Base-by-base conservation (phyloP, 257 asterid genomes). In the Penstemon davidsonii region DNA sequence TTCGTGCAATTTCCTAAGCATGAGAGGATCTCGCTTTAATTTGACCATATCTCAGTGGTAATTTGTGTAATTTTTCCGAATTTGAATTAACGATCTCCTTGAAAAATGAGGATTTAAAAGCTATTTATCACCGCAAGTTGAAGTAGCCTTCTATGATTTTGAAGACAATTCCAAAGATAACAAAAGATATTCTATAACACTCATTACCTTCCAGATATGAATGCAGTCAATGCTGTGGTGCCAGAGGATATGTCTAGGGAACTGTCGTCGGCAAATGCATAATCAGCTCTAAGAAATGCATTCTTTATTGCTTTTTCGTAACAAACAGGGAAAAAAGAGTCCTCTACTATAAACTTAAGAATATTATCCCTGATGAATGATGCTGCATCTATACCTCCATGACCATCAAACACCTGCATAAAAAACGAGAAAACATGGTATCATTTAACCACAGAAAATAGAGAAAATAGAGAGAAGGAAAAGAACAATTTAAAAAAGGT, bases 361-460 rank as follows among this genome's bases (percentile, higher is more conserved):
- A 93, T 85, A 54, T 86, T 92, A 47, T 84, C 79, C 80, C 84
- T 83, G 55, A 88, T 75, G 69, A 83, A 92, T 54, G 80, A 62
- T 38, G 97, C 92, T 33, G 98, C 98, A 78, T 92, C 97, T 61
- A 87, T 81, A 53, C 98, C 98, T 60, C 98, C 98, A 77, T 92
- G 98, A 37, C 98, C 98, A 76, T 92, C 98, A 85, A 92, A 92
- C 53, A 92, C 98, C 98, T 92, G 85, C 66, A 9, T 55, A 69
- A 39, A 41, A 57, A 43, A 33, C 13, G 44, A 5, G 25, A n/a
- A 42, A 37, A 12, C 4, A 49, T 49, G 15, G 4, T 1, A 4
- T 8, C 15, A 49, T 2, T 46, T 49, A 49, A 49, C 11, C 54
- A 25, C 33, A 25, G 33, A 25, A 25, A 25, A 25, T 25, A 25